These are phyloP conservation scores for Sugiyamaella lignohabitans DNA, from an alignment of 805 yeast species.

Conservation along the genomic window DNA sequence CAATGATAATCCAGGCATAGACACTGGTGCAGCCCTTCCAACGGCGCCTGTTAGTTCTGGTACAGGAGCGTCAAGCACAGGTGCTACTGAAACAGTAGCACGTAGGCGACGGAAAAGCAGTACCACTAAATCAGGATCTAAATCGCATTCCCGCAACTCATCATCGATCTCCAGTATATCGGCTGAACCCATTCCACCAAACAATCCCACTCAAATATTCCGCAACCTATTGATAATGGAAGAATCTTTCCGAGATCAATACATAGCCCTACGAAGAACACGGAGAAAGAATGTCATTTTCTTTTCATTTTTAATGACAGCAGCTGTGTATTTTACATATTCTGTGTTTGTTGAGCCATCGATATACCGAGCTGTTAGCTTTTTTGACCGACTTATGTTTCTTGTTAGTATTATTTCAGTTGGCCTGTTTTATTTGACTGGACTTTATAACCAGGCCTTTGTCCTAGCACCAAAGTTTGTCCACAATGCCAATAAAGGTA, in stretches of 20 bases:
- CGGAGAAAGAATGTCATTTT: slow-evolving; percentile 59
- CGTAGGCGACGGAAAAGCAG: slow-evolving; percentile 11
- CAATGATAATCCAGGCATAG: too few relatives aligned
- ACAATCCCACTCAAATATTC: slow-evolving; percentile 48
- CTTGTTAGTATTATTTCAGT: slow-evolving; percentile 59
- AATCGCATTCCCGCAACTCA: background rate
- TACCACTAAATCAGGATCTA: slow-evolving; percentile 1
- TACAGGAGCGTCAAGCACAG: too few relatives aligned
- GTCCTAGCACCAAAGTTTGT: slow-evolving; percentile 75
- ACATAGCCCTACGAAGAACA: slow-evolving; percentile 58
- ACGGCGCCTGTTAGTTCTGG: too few relatives aligned
- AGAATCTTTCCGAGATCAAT: slow-evolving; percentile 78
- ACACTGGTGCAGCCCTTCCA: too few relatives aligned
- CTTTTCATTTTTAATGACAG: slow-evolving; percentile 25
- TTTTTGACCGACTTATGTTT: slow-evolving; percentile 40
- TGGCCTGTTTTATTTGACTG: slow-evolving; percentile 74
- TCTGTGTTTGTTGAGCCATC: slow-evolving; percentile 31
- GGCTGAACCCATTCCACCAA: slow-evolving; percentile 10
- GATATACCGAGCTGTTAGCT: slow-evolving; percentile 31
- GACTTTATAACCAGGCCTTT: slow-evolving; percentile 82
- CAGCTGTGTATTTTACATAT: slow-evolving; percentile 29
- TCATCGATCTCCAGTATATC: background rate
- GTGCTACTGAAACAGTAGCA: too few relatives aligned
- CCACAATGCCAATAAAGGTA: slow-evolving; percentile 78
- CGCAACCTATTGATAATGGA: slow-evolving; percentile 78